Base-by-base conservation (phyloP, 441 rosid genomes). In the Isatis lusitanica region DNA sequence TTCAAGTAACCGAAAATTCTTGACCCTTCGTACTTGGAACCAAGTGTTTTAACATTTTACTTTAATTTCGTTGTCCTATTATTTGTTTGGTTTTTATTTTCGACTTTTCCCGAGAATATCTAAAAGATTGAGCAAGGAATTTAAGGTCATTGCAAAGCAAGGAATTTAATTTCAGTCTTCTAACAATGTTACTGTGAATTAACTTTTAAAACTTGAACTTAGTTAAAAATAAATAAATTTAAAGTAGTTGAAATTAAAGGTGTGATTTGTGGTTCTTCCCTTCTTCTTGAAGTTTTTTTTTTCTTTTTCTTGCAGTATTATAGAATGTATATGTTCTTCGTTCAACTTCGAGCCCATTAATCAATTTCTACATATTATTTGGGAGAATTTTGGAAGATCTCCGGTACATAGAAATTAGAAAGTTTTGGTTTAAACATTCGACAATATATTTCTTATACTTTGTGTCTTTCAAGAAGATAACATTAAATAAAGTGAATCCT, bases 111-210 rank as follows among this genome's bases (percentile, higher is more conserved):
- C 17, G 15, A 7, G 74, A 44, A 69, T 75, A 62, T 63, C 11
- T 56, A 6, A 18, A 63, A 63, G 48, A 52, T 35, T 26, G 11
- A 63, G 61, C 62, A 26, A 26, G 28, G 28, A 56, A 47, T 17
- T 39, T 63, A 9, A 57, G 53, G 62, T 48, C 53, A 50, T 28
- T 47, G 56, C 15, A 36, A 70, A 70, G 79, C 65, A 75, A 69
- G 8, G 79, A 55, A 75, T 69, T 47, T 75, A 24, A 3, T 74
- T 47, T 35, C 47, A 16, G 26, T 48, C 55, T 66, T 57, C 43
- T 38, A 26, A 66, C 26, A 33, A 42, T 40, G 47, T 18, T 64
- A 35, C 5, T 40, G 9, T 39, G 28, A 61, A 47, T 43, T 63
- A 30, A 30, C 16, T 53, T 62, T 42, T 17, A 38, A 61, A 71